Evolutionary conservation across 306 rosid genomes (phyloP).

Genomic region (Senna siamea): DNA sequence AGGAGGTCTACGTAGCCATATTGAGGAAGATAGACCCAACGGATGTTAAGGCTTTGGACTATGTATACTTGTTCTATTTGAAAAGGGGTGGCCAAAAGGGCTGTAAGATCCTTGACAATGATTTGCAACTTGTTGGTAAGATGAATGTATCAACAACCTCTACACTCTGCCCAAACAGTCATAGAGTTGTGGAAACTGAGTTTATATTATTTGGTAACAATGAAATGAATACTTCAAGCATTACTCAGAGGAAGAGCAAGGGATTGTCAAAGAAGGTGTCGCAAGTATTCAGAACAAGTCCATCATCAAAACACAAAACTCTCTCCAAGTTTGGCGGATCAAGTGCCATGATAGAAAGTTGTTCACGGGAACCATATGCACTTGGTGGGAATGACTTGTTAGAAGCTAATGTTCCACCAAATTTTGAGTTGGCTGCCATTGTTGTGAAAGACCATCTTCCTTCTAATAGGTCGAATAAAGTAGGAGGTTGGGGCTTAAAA

Average conservation of each 20-base stretch:
- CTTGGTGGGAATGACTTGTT: constrained; percentile 39
- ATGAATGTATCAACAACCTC: constrained; percentile 78
- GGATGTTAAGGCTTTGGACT: constrained; percentile 52
- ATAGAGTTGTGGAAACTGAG: constrained; percentile 68
- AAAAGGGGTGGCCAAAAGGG: constrained; percentile 59
- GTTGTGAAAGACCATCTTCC: constrained; percentile 72
- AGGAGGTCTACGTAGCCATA: constrained; percentile 62
- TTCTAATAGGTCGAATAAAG: constrained; percentile 45
- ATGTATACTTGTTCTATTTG: constrained; percentile 56
- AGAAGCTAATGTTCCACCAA: constrained; percentile 59
- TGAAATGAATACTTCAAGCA: constrained; percentile 52
- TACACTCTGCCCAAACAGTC: constrained; percentile 61
- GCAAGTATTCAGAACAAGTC: constrained; percentile 61
- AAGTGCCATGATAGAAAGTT: constrained; percentile 43
- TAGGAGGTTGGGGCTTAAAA: constrained; percentile 96
- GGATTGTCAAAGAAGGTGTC: constrained; percentile 72
- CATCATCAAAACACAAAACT: constrained; percentile 60
- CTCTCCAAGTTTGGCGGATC: constrained; percentile 55
- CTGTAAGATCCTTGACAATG: constrained; percentile 38
- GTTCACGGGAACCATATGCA: constrained; percentile 55
- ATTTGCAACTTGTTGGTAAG: constrained; percentile 70
- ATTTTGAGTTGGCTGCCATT: constrained; percentile 86
- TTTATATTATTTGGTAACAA: constrained; percentile 65
- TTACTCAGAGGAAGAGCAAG: constrained; percentile 61
- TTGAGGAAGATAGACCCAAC: constrained; percentile 46